Evolutionary conservation across 2,329 filamentous ascomycete genomes (phyloP), one percentile per base, ranked within the genome.

Genomic region (Curvularia spicifera): DNA sequence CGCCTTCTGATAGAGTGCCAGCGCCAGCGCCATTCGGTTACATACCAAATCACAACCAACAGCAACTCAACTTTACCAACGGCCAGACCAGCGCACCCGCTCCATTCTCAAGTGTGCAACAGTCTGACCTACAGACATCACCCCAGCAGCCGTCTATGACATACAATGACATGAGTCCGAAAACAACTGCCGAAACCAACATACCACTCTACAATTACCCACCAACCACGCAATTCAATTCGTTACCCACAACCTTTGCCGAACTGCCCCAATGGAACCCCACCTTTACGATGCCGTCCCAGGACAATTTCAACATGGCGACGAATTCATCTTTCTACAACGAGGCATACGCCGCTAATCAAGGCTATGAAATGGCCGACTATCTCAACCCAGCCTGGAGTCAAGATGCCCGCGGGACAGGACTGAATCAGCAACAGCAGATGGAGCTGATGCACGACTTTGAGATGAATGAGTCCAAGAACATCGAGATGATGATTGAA

Each of bases 381-480:
- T 81, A 70, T 69, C 78, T 62, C 74, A 84, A 85, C 71, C 84
- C 83, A 58, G 87, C 86, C 68, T 91, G 87, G 64, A 90, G 84
- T 44, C 64, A 69, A 40, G 69, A 73, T 31, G 62, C 67, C 7
- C 61, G 74, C 48, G 69, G 70, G 4, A 69, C 69, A 24, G 82
- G 82, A 58, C 80, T 96, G 31, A 93, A 88, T 58, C 89, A 93
- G 63, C 86, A 91, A 70, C 91, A 96, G 76, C 91, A 95, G 76
- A 79, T 89, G 62, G 91, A 96, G 79, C 80, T 96, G 37, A 92
- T 96, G 89, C 87, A 88, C 54, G 87, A 88, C 48, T 83, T 96
- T 33, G 90, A 95, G 75, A 90, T 72, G 43, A 76, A 77, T 49
- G 77, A 78, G 22, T 73, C 73, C 1, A 70, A 72, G 51, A 76